Conservation (phyloP, 208 protist genomes). For the Strigomonas galati region DNA sequence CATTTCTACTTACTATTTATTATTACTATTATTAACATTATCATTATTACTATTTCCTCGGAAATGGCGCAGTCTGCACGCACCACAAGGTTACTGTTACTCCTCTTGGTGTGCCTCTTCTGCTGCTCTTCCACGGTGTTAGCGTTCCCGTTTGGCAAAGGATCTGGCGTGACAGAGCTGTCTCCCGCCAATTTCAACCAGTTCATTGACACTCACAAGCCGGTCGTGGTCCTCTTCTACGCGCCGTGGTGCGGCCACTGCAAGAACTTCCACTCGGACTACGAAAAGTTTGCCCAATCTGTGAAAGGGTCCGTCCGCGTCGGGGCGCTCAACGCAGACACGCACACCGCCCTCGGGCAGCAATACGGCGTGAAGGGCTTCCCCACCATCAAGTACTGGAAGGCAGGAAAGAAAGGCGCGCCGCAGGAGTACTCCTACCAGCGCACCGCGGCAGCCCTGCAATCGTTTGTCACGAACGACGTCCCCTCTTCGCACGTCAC, state of each 20-base stretch:
- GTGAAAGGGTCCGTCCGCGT: slow-evolving; percentile 81
- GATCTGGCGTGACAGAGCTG: slow-evolving; percentile 71
- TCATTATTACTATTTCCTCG: neutral
- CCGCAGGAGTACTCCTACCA: slow-evolving; percentile 70
- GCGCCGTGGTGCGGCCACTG: slow-evolving; percentile 97
- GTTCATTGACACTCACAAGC: slow-evolving; percentile 88
- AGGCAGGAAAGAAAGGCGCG: slow-evolving; percentile 47
- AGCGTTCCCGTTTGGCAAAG: slow-evolving; percentile 59
- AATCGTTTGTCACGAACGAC: slow-evolving; percentile 44
- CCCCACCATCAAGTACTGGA: slow-evolving; percentile 93
- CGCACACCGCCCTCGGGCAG: slow-evolving; percentile 49
- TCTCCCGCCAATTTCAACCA: slow-evolving; percentile 45
- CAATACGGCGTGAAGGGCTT: slow-evolving; percentile 85
- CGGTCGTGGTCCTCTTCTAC: slow-evolving; percentile 91
- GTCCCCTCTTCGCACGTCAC: slow-evolving; percentile 40
- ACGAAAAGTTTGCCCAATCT: slow-evolving; percentile 71
- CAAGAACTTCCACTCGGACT: slow-evolving; percentile 87
- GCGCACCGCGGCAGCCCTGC: slow-evolving; percentile 63
- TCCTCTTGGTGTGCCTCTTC: neutral
- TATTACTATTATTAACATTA: neutral
- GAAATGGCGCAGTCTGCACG: too few species aligned
- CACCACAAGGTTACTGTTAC: slow-evolving; percentile 1
- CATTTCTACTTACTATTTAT: neutral
- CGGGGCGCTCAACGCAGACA: slow-evolving; percentile 80
- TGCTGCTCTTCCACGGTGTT: slow-evolving; percentile 10